A percentile compares a stretch with the other conserved stretches of the same genome.
These are phyloP conservation scores for Pyronema omphalodes DNA, from an alignment of 495 filamentous ascomycete genomes.

Conservation along the genomic window DNA sequence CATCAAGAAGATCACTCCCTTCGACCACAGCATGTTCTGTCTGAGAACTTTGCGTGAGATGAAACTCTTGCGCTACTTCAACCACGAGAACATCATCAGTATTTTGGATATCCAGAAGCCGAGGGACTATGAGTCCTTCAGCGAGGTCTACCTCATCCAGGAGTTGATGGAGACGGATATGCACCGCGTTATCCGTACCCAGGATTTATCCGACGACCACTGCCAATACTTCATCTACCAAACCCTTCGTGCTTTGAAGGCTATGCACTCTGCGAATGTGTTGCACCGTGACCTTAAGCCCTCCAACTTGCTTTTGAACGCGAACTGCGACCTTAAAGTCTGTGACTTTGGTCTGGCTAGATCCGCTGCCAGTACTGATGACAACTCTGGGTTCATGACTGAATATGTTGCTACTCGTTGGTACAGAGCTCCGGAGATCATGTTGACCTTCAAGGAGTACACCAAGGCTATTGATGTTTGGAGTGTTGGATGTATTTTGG, in stretches of 20 bases:
- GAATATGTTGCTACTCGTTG: constrained; percentile 99
- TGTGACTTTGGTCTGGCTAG: constrained; percentile 94
- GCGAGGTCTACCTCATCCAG: constrained; percentile 98
- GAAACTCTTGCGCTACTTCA: constrained; percentile 98
- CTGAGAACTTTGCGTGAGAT: constrained; percentile 93
- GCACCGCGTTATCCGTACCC: constrained; percentile 97
- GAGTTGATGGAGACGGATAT: constrained; percentile 99
- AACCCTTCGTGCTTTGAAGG: constrained; percentile 91
- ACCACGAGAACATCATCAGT: constrained; percentile 99
- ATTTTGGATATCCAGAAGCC: constrained; percentile 99
- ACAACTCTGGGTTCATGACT: constrained; percentile 99
- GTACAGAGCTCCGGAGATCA: constrained; percentile 99
- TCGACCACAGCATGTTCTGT: constrained; percentile 99
- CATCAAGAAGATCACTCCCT: constrained; percentile 99
- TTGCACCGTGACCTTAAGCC: constrained; percentile 96
- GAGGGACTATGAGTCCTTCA: constrained; percentile 84
- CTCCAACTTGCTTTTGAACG: constrained; percentile 89
- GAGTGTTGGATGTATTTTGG: constrained; percentile 97
- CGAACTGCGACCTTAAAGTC: constrained; percentile 98
- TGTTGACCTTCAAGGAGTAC: constrained; percentile 99
- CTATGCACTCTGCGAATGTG: constrained; percentile 98
- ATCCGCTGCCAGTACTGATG: constrained; percentile 81
- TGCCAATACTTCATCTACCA: constrained; percentile 99
- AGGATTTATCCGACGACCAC: constrained; percentile 95
- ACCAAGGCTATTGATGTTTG: constrained; percentile 99